A percentile compares a stretch with the other conserved stretches of the same genome.
Evolutionary conservation across 345 rosid genomes (phyloP).

Genomic region (Linum lewisii): DNA sequence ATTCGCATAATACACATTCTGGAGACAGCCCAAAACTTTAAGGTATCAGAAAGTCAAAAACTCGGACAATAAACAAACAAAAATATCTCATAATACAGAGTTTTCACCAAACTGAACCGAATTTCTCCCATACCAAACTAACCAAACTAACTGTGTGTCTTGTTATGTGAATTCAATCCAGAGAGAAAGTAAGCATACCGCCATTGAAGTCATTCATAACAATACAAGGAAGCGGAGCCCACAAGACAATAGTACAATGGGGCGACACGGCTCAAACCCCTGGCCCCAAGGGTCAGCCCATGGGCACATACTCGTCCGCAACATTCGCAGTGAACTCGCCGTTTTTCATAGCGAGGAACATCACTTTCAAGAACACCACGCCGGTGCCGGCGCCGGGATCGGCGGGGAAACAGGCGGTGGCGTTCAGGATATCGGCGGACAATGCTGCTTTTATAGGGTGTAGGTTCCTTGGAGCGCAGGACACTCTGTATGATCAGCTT

Average conservation of each 20-base stretch:
- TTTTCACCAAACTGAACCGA: no score
- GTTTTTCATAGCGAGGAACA: constrained; percentile 82
- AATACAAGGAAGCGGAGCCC: constrained; percentile 89
- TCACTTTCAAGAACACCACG: constrained; percentile 90
- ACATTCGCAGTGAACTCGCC: constrained; percentile 85
- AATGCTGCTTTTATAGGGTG: constrained; percentile 78
- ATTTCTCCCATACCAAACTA: no score
- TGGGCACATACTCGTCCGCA: constrained; percentile 81
- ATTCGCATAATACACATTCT: no score
- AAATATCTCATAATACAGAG: no score
- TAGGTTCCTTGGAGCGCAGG: constrained; percentile 83
- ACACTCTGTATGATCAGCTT: constrained; percentile 79
- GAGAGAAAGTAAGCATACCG: constrained; percentile 82
- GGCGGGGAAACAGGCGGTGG: constrained; percentile 84
- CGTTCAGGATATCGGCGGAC: constrained; percentile 83
- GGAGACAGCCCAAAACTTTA: no score
- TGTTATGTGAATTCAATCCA: constrained; percentile 11
- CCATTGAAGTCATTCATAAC: constrained; percentile 74
- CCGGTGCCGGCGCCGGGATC: constrained; percentile 89
- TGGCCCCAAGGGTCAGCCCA: constrained; percentile 53
- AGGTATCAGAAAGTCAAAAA: no score
- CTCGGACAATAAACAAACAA: no score
- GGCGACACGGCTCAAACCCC: constrained; percentile 91
- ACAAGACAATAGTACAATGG: constrained; percentile 77
- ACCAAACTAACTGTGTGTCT: neutral